Base-by-base conservation (phyloP, 371 early-diverging fungal species). In the Mucor lusitanicus region DNA sequence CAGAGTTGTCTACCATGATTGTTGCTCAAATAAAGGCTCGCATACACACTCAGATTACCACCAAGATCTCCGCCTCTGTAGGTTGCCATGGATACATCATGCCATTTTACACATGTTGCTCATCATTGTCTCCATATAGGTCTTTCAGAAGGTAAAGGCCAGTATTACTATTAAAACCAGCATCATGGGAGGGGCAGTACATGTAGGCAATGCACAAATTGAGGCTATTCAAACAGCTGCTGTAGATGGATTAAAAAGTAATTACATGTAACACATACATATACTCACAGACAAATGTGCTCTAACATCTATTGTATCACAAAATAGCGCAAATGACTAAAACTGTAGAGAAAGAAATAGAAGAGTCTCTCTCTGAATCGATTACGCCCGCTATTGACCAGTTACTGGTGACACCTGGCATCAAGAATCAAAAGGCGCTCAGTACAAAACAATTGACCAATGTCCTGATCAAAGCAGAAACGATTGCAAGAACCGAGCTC, bases 51-150 rank as follows among this genome's bases (percentile, higher is more conserved):
- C 57, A 58, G 35, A 62, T 70, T 23, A 65, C 62, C 9, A 48
- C 62, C 28, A 35, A 57, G 11, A 53, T 70, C 32, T 61, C 70
- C 64, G 73, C 67, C 9, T 61, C 64, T 19, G 74, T 74, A 74
- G 64, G 71, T 46, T 48, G 8, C 1, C 3, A 46, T 1, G 17
- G 15, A 42, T 28, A 13, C 21, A 33, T 53, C 53, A 53, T 25
- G 53, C 27, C 53, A 53, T 53, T 25, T 17, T 15, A 40, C 12
- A 40, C 12, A 42, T 33, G 9, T 9, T 21, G 11, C 30, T 56
- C 28, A 28, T 32, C 13, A 4, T 19, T 23, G 19, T 33, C 17
- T 35, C 13, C 13, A 15, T 57, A 12, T 64, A 59, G 64, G 48
- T 68, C 48, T 62, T 19, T 63, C 50, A 68, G 58, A n/a, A 59